phyloP scores from a whole-genome alignment of 768 basidiomycete genomes.

The Phlebiopsis gigantea region DNA sequence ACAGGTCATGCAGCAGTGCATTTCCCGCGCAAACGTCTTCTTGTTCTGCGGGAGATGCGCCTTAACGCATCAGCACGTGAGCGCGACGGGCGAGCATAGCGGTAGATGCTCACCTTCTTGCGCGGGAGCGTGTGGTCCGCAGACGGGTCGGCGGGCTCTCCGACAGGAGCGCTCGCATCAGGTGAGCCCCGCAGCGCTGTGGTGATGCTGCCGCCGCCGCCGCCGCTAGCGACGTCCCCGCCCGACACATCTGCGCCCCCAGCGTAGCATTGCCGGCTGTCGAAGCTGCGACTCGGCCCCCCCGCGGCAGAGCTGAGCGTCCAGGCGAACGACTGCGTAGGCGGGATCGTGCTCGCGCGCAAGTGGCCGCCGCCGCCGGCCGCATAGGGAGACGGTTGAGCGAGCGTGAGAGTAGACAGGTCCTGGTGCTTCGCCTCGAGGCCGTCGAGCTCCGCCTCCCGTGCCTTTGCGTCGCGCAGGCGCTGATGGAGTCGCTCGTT shows the following conservation, averaged over 20 bases:
- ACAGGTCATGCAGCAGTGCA: slow-evolving; percentile 87
- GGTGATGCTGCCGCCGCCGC: background rate
- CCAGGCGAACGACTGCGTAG: slow-evolving; percentile 1
- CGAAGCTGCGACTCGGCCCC: slow-evolving; percentile 5
- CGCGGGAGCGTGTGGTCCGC: slow-evolving; percentile 43
- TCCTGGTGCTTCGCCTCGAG: slow-evolving; percentile 10
- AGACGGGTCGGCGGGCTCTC: slow-evolving; percentile 3
- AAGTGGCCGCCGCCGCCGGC: background rate
- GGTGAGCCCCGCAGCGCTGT: background rate
- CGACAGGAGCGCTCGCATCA: background rate
- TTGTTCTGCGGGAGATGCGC: slow-evolving; percentile 14
- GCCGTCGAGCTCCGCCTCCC: background rate
- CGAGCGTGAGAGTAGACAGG: slow-evolving; percentile 14
- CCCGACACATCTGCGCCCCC: background rate
- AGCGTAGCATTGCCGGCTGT: background rate
- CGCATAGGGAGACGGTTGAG: background rate
- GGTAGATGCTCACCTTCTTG: slow-evolving; percentile 46
- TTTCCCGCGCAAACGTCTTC: slow-evolving; percentile 37
- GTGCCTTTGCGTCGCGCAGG: slow-evolving; percentile 22
- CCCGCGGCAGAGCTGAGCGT: background rate
- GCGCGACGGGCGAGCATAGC: background rate
- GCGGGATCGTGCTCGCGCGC: background rate
- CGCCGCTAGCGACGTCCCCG: too few relatives aligned
- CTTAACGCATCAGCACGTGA: background rate
- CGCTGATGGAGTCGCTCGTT: slow-evolving; percentile 75